Evolutionary conservation across 225 moss, liverwort and hornwort genomes (phyloP), one percentile per base, ranked within the genome.

Genomic region (Physcomitrium patens): DNA sequence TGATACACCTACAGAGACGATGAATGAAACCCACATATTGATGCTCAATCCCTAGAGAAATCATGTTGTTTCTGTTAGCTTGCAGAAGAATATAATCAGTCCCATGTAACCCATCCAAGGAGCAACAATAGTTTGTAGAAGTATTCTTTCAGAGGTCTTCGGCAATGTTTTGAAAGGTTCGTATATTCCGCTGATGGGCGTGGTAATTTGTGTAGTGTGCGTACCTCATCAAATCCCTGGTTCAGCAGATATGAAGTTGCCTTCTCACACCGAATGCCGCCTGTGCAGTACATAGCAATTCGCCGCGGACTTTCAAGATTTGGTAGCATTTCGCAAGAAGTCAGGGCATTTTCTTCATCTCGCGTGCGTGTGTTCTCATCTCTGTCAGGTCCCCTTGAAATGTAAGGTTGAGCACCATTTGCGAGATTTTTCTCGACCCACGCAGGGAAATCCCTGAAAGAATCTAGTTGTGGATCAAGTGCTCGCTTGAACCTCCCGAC

Each of bases 261-360:
- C 77, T 99, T 99, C 67, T 93, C 99, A 75, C 99, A 99, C 16
- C 99, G 89, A 65, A 95, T 99, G 9, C 99, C 99, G 12, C 99
- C 95, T 12, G 99, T 99, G 81, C 99, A 99, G 66, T 99, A 99
- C 99, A 99, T 93, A 13, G 99, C 99, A 80, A 99, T 91, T 47
- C 88, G 89, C 43, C 78, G 80, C 1, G 85, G 86, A 77, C 61
- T 78, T 54, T 69, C 46, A 28, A 61, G 72, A 71, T 69, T 64
- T 53, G 43, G 17, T 18, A 53, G 64, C 6, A 60, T 65, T 49
- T 68, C 60, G 14, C 51, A 71, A 0, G 78, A 75, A 59, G 48
- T 72, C 52, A 66, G 58, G 3, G 31, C 5, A 37, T 3, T 46
- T 22, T 76, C 77, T 51, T 67, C 62, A 0, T 71, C 47, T 28